Evolutionary conservation across 106 monocot genomes (phyloP), one percentile per base, ranked within the genome.

Genomic region (Acanthochlamys bracteata): DNA sequence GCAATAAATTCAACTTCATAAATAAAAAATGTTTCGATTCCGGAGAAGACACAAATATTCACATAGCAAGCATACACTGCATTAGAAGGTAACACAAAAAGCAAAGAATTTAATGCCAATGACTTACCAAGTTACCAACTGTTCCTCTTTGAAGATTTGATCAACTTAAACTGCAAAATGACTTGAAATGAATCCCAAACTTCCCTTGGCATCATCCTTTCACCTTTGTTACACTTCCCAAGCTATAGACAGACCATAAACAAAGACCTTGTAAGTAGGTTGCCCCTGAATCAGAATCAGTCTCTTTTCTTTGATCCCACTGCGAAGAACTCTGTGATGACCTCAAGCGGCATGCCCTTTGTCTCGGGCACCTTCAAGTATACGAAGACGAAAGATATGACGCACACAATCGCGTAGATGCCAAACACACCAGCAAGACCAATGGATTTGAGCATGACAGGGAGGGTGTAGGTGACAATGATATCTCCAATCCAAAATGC

Each of bases 381-480:
- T 42, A 84, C 79, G 19, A 83, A 79, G 13, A 73, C 46, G 7
- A 79, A 59, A 7, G 83, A 42, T 13, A 79, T 9, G 14, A 62
- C 19, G 17, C 83, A 83, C 12, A 83, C 75, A 0, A 63, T 33
- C 0, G 75, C 79, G 24, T 76, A 79, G 13, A 76, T 76, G 0
- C 76, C 84, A 11, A 76, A 84, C 42, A 79, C 76, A 9, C 76
- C 84, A 4, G 76, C 75, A 10, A 84, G 79, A 24, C 84, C 84
- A 6, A 76, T 70, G 13, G 67, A 67, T 16, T 69, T 64, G 39
- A 84, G 66, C 79, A 84, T 66, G 9, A 76, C 56, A 7, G 83
- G 83, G 10, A 83, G 72, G 42, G 75, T 56, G 57, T 83, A 83
- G 0, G 83, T 83, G 19, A 83, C 79, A 8, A 83, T 66, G 59